phyloP scores from a whole-genome alignment of 2,329 filamentous ascomycete genomes.

The Colletotrichum noveboracense region DNA sequence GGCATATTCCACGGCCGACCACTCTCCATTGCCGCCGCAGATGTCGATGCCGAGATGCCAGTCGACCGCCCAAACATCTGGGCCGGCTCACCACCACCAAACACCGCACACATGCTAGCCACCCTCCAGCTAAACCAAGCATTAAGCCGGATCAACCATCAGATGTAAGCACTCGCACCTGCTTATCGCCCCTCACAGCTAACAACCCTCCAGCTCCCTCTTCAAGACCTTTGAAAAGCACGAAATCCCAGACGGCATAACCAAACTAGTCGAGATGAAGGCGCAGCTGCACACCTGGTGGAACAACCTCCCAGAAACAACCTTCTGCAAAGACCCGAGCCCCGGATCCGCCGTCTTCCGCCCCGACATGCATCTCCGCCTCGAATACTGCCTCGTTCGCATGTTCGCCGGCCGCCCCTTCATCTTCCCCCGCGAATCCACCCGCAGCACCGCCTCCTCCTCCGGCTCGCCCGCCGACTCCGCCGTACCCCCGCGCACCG shows the following conservation, averaged over 20 bases:
- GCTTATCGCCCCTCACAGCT: not conserved
- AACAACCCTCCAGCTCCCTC: conserved; percentile 32
- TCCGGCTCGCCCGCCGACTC: conserved; percentile 31
- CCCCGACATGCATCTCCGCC: conserved; percentile 53
- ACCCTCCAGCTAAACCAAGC: conserved; percentile 41
- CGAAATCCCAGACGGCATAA: conserved; percentile 35
- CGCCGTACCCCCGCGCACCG: conserved; percentile 25
- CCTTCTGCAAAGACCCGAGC: conserved; percentile 41
- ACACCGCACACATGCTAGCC: conserved; percentile 52
- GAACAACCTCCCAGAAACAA: conserved; percentile 37
- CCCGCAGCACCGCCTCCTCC: conserved; percentile 33
- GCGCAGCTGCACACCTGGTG: conserved; percentile 42
- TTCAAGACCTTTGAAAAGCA: conserved; percentile 36
- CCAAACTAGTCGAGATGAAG: conserved; percentile 39
- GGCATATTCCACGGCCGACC: conserved; percentile 62
- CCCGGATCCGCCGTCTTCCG: conserved; percentile 46
- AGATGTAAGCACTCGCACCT: conserved; percentile 34
- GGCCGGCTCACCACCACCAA: conserved; percentile 42
- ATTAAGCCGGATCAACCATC: conserved; percentile 40
- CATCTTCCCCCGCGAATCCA: conserved; percentile 43
- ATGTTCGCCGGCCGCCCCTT: conserved; percentile 61
- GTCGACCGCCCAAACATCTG: conserved; percentile 49
- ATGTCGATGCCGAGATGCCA: conserved; percentile 60
- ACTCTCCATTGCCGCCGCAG: conserved; percentile 54
- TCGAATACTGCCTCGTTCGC: conserved; percentile 57